Conservation (phyloP, 2,329 filamentous ascomycete genomes). For the Phialocephala sp. region DNA sequence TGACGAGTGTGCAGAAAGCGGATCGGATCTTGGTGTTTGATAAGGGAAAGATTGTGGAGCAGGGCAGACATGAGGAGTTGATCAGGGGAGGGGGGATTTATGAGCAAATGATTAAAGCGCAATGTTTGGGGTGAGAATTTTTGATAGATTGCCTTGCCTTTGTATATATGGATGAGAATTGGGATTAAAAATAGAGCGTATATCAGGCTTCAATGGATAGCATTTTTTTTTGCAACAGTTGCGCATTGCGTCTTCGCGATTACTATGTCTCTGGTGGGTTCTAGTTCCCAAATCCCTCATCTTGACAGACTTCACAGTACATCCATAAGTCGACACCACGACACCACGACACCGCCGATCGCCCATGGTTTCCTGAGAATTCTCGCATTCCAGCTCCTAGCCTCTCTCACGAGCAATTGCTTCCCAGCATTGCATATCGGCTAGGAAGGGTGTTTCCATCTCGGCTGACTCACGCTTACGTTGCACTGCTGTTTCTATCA, state of each 20-base stretch:
- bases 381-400: neutral
- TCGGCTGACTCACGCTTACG: constrained; percentile 5
- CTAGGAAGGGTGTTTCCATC: neutral
- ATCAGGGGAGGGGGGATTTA: constrained; percentile 57
- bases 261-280: too few relatives aligned
- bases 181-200: neutral
- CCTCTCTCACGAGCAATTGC: neutral
- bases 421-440: neutral
- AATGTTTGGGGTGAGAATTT: constrained; percentile 12
- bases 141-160: neutral
- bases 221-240: neutral
- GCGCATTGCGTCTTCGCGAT: neutral
- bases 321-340: neutral
- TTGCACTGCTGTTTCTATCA: neutral
- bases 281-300: neutral
- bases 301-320: neutral
- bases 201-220: neutral
- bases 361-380: neutral
- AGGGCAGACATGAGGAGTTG: constrained; percentile 59
- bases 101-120: constrained; percentile 37
- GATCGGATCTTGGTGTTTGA: constrained; percentile 64
- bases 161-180: constrained; percentile 10
- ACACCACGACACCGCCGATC: constrained; percentile 1
- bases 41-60: constrained; percentile 57
- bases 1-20: constrained; percentile 61